These are phyloP conservation scores for Clavaria fumosa DNA, from an alignment of 768 basidiomycete species.

Conservation along the genomic window DNA sequence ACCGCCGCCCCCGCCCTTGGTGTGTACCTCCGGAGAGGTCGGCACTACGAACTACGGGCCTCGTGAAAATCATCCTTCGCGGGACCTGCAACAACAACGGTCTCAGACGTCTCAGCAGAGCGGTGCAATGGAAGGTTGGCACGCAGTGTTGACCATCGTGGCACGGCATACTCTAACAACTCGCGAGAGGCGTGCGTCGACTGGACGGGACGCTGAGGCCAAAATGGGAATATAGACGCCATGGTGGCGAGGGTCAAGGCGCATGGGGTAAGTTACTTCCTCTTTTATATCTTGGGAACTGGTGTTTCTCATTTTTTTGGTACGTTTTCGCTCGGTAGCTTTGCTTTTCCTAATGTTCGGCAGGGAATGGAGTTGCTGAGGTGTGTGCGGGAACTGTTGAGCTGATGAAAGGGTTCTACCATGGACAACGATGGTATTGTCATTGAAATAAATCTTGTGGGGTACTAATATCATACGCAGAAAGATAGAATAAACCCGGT, in stretches of 20 bases:
- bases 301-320: too few species aligned
- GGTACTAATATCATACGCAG: too few species aligned
- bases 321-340: too few species aligned
- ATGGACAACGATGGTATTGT: too few species aligned
- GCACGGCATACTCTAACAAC: constrained; percentile 42
- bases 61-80: constrained; percentile 10
- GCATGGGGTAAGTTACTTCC: constrained; percentile 48
- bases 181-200: background rate
- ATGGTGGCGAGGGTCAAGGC: constrained; percentile 70
- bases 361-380: constrained; percentile 57
- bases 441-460: too few species aligned
- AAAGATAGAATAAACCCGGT: too few species aligned
- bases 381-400: constrained; percentile 55
- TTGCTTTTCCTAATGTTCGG: constrained; percentile 7
- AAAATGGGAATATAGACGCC: constrained; percentile 38
- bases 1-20: too few species aligned
- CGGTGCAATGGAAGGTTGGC: constrained; percentile 67
- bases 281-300: background rate
- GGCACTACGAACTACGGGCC: background rate
- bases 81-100: constrained; percentile 12
- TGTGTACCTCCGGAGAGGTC: too few species aligned
- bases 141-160: constrained; percentile 56
- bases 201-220: constrained; percentile 9
- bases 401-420: too few species aligned
- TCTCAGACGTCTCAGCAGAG: too few species aligned